These are phyloP conservation scores for Porcisia deanei DNA, from an alignment of 208 protist genomes.

Conservation along the genomic window DNA sequence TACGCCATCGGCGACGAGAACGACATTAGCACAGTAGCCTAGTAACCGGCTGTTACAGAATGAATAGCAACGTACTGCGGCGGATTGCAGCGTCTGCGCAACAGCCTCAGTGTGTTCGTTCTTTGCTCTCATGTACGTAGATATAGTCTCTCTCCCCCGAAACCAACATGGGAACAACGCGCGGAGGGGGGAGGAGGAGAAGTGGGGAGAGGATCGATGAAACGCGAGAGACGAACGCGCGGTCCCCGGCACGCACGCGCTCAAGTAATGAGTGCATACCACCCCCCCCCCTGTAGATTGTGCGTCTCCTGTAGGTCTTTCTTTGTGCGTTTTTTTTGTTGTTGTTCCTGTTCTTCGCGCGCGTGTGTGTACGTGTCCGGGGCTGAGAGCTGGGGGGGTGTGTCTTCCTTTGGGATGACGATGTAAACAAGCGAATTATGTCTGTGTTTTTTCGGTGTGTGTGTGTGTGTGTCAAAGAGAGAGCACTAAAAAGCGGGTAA, in stretches of 20 bases:
- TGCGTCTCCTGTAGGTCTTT: neutral
- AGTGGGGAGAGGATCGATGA: no score
- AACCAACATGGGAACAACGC: no score
- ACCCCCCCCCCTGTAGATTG: neutral
- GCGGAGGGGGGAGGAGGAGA: no score
- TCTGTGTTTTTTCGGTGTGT: no score
- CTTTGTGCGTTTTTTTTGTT: neutral
- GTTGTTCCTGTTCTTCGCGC: neutral
- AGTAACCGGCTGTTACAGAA: neutral
- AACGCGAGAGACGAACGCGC: neutral
- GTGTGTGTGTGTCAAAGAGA: neutral
- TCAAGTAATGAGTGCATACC: neutral
- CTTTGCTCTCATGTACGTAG: constrained; percentile 10
- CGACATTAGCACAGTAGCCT: constrained; percentile 1
- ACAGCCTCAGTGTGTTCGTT: neutral
- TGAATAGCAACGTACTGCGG: neutral
- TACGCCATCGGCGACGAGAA: neutral
- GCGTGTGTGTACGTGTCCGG: neutral
- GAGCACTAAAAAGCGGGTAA: no score
- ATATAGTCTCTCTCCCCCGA: neutral
- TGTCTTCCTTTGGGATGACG: neutral
- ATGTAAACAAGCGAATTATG: neutral
- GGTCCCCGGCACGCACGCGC: neutral
- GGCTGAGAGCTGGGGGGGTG: neutral
- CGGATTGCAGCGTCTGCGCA: neutral